Base-by-base conservation (phyloP, 495 filamentous ascomycete species). In the Thermothielavioides terrestris region DNA sequence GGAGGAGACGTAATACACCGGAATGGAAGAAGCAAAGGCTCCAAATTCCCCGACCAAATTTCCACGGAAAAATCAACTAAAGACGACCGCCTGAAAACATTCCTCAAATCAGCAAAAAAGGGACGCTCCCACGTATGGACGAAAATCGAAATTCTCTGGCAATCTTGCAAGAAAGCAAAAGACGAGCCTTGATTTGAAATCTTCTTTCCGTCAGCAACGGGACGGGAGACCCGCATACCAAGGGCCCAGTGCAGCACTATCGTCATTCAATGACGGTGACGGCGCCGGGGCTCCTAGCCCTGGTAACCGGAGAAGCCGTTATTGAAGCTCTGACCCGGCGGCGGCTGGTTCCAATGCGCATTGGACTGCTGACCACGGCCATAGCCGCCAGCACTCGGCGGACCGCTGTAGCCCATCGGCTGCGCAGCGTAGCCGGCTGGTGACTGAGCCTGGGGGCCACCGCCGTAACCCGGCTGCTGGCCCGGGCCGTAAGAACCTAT, bases 301-400 rank as follows among this genome's bases (percentile, higher is more conserved):
- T 80, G 80, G 58, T 80, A 82, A 32, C 72, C 78, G 52, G 74
- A 72, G 60, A 78, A 81, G 36, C 76, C 77, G 55, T 77, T 78
- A 59, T 75, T 74, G 62, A 78, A 77, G 62, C 75, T 75, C 57
- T 78, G 76, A 34, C 63, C 67, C 5, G 73, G 71, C 37, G 79
- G 73, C 18, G 76, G 73, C 59, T 84, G 82, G 58, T 77, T 82
- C 83, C 86, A 91, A 57, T 85, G 85, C 58, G 81, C 71, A 59
- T 80, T 82, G 51, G 85, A 79, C 49, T 81, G 77, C 55, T 89
- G 85, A 56, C 84, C 86, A 68, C 88, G 88, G 36, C 86, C 86
- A 57, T 89, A 94, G 42, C 86, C 86, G 54, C 84, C 86, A 53
- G 84, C 82, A 58, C 82, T 86, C 35, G 77, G 82, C n/a, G 82